Conservation (phyloP, 2,329 filamentous ascomycete genomes). For the Diplodia seriata region DNA sequence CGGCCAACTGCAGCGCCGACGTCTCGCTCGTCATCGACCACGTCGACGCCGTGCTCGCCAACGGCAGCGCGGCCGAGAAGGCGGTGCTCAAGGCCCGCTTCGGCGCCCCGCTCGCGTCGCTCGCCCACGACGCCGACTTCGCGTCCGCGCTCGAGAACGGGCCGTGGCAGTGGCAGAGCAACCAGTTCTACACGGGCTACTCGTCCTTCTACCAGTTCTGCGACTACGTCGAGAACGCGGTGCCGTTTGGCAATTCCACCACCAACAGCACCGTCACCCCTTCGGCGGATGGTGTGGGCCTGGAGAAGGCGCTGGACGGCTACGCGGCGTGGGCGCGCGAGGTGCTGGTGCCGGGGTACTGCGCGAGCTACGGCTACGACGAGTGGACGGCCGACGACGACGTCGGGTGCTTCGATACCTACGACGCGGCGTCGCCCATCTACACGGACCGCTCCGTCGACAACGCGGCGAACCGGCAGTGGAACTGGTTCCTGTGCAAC, state of each 20-base stretch:
- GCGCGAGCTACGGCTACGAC: constrained; percentile 56
- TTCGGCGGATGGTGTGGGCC: constrained; percentile 58
- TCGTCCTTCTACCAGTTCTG: constrained; percentile 49
- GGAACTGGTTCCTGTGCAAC: constrained; percentile 69
- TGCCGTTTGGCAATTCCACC: constrained; percentile 38
- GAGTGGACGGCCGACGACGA: constrained; percentile 44
- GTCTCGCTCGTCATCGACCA: constrained; percentile 60
- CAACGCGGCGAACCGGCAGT: constrained; percentile 61
- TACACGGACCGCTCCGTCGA: constrained; percentile 58
- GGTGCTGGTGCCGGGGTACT: constrained; percentile 46
- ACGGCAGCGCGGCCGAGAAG: constrained; percentile 43
- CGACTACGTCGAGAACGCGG: constrained; percentile 49
- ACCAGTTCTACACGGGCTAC: constrained; percentile 58
- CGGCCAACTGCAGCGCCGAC: constrained; percentile 64
- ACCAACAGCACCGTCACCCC: constrained; percentile 38
- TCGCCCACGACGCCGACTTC: constrained; percentile 62
- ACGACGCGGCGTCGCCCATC: constrained; percentile 57
- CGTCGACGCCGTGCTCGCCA: constrained; percentile 48
- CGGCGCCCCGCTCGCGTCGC: constrained; percentile 52
- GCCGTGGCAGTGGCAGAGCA: constrained; percentile 65
- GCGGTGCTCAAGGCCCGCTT: constrained; percentile 60
- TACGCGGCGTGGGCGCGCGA: constrained; percentile 50
- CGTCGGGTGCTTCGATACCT: constrained; percentile 61
- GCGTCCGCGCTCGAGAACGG: constrained; percentile 61
- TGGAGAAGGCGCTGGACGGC: constrained; percentile 60